Conservation (phyloP, 2,329 filamentous ascomycete species). For the Phialophora macrospora region DNA sequence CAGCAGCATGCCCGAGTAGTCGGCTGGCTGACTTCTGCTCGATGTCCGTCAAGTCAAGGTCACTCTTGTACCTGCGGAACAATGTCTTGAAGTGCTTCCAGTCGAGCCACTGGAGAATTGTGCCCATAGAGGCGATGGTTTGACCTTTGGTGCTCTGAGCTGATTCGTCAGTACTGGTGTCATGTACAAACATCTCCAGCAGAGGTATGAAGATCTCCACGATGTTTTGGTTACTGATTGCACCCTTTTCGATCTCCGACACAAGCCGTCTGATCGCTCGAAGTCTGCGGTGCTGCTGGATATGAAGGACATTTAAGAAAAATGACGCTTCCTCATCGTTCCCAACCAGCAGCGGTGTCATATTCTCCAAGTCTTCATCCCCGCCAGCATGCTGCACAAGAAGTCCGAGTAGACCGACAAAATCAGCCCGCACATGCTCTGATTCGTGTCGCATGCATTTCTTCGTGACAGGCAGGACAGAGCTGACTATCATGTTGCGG, state of each 20-base stretch:
- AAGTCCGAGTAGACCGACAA: constrained; percentile 77
- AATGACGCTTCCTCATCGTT: constrained; percentile 83
- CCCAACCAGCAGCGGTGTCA: constrained; percentile 70
- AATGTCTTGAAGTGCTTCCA: constrained; percentile 90
- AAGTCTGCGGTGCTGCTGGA: constrained; percentile 82
- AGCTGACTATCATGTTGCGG: constrained; percentile 65
- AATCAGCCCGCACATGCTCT: constrained; percentile 83
- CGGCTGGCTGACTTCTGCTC: constrained; percentile 74
- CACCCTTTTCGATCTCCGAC: constrained; percentile 65
- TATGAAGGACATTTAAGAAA: constrained; percentile 90
- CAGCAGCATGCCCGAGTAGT: constrained; percentile 78
- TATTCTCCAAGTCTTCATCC: constrained; percentile 74
- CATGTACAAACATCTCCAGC: constrained; percentile 91
- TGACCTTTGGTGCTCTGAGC: constrained; percentile 85
- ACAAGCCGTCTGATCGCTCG: constrained; percentile 80
- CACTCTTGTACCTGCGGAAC: constrained; percentile 80
- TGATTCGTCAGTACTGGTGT: constrained; percentile 74
- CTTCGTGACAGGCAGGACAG: constrained; percentile 77
- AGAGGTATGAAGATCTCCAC: constrained; percentile 87
- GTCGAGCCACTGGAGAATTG: constrained; percentile 75
- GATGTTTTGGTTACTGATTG: constrained; percentile 76
- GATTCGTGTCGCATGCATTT: constrained; percentile 76
- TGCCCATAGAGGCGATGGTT: constrained; percentile 78
- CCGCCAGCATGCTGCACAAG: constrained; percentile 72
- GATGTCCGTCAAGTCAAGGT: constrained; percentile 71